These are phyloP conservation scores for Kentomonas sorsogonicus DNA, from an alignment of 208 protist species.

Conservation along the genomic window DNA sequence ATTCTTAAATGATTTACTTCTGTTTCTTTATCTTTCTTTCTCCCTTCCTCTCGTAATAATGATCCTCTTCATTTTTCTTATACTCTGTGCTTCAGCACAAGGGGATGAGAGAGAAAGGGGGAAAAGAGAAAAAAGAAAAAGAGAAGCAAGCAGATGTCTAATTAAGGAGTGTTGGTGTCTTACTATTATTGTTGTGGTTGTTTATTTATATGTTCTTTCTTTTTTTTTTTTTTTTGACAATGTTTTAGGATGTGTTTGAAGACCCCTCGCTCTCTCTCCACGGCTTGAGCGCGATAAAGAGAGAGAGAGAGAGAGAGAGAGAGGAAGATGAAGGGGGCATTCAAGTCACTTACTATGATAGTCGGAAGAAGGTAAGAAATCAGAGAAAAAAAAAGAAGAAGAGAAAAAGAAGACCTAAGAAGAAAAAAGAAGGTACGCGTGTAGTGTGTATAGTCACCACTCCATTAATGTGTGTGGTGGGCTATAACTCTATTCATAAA, in stretches of 20 bases:
- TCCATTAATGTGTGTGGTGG: neutral
- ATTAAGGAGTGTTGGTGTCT: neutral
- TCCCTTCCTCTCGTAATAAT: conserved; percentile 2
- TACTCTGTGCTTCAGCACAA: too few species aligned
- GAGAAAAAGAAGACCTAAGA: neutral
- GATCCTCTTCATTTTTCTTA: neutral
- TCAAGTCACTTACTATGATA: neutral
- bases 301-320: neutral
- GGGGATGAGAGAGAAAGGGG: neutral
- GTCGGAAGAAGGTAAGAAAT: conserved; percentile 4
- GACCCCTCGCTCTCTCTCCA: too few species aligned
- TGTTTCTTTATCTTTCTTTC: neutral
- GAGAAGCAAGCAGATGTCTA: neutral
- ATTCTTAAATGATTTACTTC: too few species aligned
- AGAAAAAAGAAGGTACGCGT: neutral
- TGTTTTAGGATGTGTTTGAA: neutral
- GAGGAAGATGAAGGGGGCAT: neutral
- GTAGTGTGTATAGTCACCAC: neutral
- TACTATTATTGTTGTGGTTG: conserved; percentile 6
- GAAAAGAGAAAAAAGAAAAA: conserved; percentile 8
- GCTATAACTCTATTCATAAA: conserved; percentile 2
- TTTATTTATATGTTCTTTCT: conserved; percentile 11
- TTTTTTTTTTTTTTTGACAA: neutral
- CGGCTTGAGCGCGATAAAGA: neutral
- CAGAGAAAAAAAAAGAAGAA: conserved; percentile 2